Percentiles rank a stretch among this genome's conserved stretches.
These are phyloP conservation scores for Houttuynia cordata DNA, from an alignment of 164 flowering plant species.

Conservation along the genomic window DNA sequence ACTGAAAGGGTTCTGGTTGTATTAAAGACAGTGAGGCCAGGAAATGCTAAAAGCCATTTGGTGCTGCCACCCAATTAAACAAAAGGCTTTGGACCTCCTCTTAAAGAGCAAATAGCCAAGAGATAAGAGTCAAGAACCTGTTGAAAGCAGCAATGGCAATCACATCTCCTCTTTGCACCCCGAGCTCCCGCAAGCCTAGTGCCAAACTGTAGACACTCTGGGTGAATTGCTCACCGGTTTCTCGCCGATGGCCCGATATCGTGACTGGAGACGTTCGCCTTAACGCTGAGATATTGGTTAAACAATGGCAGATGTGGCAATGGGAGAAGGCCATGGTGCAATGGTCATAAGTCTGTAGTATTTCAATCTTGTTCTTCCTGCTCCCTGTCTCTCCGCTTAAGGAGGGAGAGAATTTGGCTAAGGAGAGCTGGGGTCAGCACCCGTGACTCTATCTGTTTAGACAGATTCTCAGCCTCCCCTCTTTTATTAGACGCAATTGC, in stretches of 20 bases:
- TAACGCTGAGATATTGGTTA: constrained; percentile 31
- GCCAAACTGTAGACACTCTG: constrained; percentile 38
- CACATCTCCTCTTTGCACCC: constrained; percentile 47
- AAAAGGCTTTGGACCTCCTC: too few species aligned
- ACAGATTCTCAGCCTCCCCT: neutral
- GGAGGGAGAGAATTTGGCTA: neutral
- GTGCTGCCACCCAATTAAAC: too few species aligned
- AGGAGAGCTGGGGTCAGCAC: neutral
- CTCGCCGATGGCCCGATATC: constrained; percentile 24
- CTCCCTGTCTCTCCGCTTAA: neutral
- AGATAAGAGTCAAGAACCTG: constrained; percentile 33
- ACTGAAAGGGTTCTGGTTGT: too few species aligned
- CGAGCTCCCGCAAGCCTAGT: constrained; percentile 39
- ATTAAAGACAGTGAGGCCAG: too few species aligned
- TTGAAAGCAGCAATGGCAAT: constrained; percentile 79
- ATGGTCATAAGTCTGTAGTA: neutral
- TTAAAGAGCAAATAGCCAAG: neutral
- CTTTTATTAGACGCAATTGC: neutral
- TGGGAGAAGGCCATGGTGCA: neutral
- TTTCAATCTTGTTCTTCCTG: too few species aligned
- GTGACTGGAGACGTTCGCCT: constrained; percentile 33
- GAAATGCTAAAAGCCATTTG: too few species aligned
- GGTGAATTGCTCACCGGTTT: constrained; percentile 53
- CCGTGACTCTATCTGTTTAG: neutral
- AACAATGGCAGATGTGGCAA: constrained; percentile 72